A percentile compares a stretch with the other conserved stretches of the same genome.
Conservation (phyloP, 108 stramenopile genomes). For the Fistulifera solaris region DNA sequence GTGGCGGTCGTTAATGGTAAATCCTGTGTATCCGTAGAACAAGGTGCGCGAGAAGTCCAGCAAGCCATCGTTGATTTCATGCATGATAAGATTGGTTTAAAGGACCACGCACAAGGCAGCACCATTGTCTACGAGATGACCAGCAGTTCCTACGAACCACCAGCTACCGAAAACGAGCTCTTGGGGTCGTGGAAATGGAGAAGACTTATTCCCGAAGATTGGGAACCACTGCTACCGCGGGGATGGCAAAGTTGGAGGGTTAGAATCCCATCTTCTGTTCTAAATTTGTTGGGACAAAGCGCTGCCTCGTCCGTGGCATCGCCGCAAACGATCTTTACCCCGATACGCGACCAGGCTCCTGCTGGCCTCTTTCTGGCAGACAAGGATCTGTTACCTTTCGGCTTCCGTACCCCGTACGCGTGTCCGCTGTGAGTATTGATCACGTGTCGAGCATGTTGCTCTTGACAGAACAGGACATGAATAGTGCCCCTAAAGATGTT, state of each 20-base stretch:
- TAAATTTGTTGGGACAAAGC: background rate
- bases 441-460: slow-evolving; percentile 35
- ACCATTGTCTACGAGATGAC: background rate
- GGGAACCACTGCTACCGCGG: background rate
- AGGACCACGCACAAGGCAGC: background rate
- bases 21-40: background rate
- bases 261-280: background rate
- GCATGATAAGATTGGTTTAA: background rate
- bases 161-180: background rate
- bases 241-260: background rate
- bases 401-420: slow-evolving; percentile 33
- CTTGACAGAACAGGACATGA: slow-evolving; percentile 7
- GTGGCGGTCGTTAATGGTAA: background rate
- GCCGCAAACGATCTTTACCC: slow-evolving; percentile 37
- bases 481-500: slow-evolving; percentile 50
- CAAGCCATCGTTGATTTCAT: background rate
- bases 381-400: slow-evolving; percentile 44
- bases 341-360: slow-evolving; percentile 31
- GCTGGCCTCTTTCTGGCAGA: slow-evolving; percentile 48
- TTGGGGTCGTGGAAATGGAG: background rate
- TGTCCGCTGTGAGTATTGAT: slow-evolving; percentile 56
- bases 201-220: background rate
- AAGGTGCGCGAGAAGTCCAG: background rate
- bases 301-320: background rate
- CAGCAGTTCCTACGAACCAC: background rate